Conservation (phyloP, 805 yeast genomes). For the Huiozyma sinensis region DNA sequence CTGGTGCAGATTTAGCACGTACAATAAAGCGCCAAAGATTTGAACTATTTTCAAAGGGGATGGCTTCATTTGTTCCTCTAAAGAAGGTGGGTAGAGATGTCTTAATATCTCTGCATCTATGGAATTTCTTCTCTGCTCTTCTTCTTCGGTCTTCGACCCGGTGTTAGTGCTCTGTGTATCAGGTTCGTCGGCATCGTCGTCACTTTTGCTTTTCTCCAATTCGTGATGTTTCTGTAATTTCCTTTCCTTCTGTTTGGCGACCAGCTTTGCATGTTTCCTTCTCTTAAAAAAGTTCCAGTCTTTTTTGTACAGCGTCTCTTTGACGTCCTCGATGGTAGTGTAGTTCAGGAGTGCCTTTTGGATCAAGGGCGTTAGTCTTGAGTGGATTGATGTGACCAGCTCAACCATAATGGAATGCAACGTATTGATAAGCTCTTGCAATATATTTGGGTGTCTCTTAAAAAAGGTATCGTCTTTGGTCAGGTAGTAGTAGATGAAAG, state of each 20-base stretch:
- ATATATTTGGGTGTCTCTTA: conserved; percentile 40
- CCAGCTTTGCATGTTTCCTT: conserved; percentile 23
- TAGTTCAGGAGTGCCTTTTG: conserved; percentile 65
- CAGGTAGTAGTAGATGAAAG: conserved; percentile 68
- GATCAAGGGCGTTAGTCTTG: conserved; percentile 43
- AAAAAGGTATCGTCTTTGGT: conserved; percentile 54
- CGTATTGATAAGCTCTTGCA: conserved; percentile 48
- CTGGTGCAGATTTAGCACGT: conserved; percentile 71
- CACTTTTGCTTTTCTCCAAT: not conserved
- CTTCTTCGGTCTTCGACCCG: not conserved
- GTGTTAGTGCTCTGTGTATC: not conserved
- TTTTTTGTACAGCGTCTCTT: conserved; percentile 64
- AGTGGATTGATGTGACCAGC: conserved; percentile 53
- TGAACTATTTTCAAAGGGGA: conserved; percentile 82
- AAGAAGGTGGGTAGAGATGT: conserved; percentile 77
- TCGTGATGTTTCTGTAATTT: conserved; percentile 5
- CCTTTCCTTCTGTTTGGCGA: conserved; percentile 6
- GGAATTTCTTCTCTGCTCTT: conserved; percentile 19
- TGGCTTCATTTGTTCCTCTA: conserved; percentile 70
- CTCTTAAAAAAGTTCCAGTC: conserved; percentile 52
- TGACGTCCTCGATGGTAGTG: conserved; percentile 73
- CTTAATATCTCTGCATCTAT: conserved; percentile 65
- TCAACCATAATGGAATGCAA: conserved; percentile 56
- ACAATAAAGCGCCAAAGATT: conserved; percentile 77
- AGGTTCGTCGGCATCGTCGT: not conserved